A percentile compares a stretch with the other conserved stretches of the same genome.
Conservation (phyloP, 352 stramenopile genomes). For the Globisporangium emineosum region DNA sequence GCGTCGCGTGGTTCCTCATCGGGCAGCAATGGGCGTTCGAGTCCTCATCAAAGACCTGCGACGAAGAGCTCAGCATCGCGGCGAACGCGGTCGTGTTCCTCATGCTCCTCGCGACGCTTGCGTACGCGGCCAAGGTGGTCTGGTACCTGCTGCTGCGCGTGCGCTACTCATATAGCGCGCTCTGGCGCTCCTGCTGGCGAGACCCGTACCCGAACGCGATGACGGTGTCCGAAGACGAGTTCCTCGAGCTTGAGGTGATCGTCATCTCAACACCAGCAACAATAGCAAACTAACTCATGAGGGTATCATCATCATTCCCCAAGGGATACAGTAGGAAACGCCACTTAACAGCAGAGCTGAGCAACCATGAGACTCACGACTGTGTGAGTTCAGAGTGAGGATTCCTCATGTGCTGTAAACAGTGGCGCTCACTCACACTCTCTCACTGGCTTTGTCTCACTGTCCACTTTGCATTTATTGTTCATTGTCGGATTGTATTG, state of each 20-base stretch:
- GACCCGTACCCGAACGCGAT: conserved; percentile 34
- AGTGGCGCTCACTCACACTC: neutral
- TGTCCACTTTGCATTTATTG: conserved; percentile 1
- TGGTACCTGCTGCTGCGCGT: conserved; percentile 39
- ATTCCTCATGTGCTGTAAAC: neutral
- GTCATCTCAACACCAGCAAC: conserved; percentile 7
- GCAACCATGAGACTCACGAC: neutral
- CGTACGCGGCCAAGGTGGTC: conserved; percentile 34
- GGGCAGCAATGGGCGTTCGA: conserved; percentile 33
- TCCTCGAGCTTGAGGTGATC: conserved; percentile 19
- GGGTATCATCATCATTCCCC: too few species aligned
- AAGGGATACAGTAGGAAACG: too few species aligned
- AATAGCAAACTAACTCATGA: too few species aligned
- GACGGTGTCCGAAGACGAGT: conserved; percentile 22
- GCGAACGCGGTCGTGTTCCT: conserved; percentile 32
- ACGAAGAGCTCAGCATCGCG: conserved; percentile 30
- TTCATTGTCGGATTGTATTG: neutral
- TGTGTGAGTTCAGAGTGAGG: conserved; percentile 3
- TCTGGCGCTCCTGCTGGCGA: conserved; percentile 28
- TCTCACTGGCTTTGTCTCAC: neutral
- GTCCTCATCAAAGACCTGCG: conserved; percentile 29
- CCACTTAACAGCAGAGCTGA: too few species aligned
- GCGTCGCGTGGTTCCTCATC: conserved; percentile 28
- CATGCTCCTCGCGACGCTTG: conserved; percentile 25
- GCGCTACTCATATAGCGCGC: conserved; percentile 29